A percentile compares a stretch with the other conserved stretches of the same genome.
Evolutionary conservation across 2,329 filamentous ascomycete species (phyloP).

Genomic region (Aspergillus fijiensis): DNA sequence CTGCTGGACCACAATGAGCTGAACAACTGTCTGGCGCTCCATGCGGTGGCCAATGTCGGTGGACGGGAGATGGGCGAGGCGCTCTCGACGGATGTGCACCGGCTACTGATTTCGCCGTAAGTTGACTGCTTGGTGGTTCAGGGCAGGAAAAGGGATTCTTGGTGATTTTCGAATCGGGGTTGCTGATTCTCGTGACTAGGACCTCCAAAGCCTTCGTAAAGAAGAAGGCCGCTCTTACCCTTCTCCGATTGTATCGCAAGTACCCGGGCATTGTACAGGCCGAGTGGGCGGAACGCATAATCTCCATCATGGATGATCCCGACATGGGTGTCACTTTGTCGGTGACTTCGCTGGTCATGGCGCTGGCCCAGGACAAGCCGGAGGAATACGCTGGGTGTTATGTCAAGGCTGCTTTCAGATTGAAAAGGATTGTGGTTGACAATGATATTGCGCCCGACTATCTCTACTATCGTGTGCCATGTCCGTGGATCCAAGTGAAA

Average conservation of each 20-base stretch:
- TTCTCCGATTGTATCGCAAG: conserved; percentile 92
- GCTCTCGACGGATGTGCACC: conserved; percentile 84
- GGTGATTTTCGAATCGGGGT: neutral
- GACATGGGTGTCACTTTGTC: conserved; percentile 94
- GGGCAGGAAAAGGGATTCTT: neutral
- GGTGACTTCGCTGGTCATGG: conserved; percentile 92
- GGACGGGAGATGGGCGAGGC: conserved; percentile 97
- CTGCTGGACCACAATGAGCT: conserved; percentile 92
- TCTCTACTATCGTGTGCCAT: conserved; percentile 99
- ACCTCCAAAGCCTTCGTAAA: conserved; percentile 97
- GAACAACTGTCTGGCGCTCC: conserved; percentile 93
- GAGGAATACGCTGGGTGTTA: conserved; percentile 94
- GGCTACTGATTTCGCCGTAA: conserved; percentile 90
- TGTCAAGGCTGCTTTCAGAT: conserved; percentile 82
- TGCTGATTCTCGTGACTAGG: conserved; percentile 42
- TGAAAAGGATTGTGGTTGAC: conserved; percentile 89
- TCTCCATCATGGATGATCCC: conserved; percentile 96
- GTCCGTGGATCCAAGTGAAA: conserved; percentile 97
- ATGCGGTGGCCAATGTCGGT: conserved; percentile 97
- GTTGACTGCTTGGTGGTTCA: conserved; percentile 35
- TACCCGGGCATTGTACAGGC: conserved; percentile 89
- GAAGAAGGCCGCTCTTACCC: conserved; percentile 94
- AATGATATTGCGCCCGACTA: conserved; percentile 88
- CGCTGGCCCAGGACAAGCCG: conserved; percentile 87
- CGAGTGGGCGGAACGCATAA: conserved; percentile 96